phyloP scores from a whole-genome alignment of 495 filamentous ascomycete genomes.

The Trichocladium uniseriatum region DNA sequence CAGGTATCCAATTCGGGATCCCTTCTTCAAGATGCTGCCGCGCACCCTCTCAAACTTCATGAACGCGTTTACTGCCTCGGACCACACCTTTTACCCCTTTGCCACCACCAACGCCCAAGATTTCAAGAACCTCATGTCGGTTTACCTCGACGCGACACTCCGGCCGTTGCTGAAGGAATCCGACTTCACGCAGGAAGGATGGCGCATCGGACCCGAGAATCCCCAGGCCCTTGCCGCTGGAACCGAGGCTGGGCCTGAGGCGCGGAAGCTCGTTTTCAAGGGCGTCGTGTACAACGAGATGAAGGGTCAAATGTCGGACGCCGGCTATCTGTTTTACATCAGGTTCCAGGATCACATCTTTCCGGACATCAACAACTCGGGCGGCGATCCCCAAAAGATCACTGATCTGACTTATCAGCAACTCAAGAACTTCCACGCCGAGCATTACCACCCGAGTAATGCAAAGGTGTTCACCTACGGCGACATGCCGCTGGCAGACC shows the following conservation, averaged over 20 bases:
- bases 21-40: slow-evolving; percentile 99
- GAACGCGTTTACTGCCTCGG: slow-evolving; percentile 94
- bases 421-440: slow-evolving; percentile 72
- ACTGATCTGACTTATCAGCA: slow-evolving; percentile 87
- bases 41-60: slow-evolving; percentile 97
- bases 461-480: slow-evolving; percentile 93
- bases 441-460: slow-evolving; percentile 95
- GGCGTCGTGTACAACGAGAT: slow-evolving; percentile 99
- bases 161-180: slow-evolving; percentile 76
- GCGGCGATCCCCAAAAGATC: slow-evolving; percentile 91
- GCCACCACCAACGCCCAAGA: slow-evolving; percentile 95
- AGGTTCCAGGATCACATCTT: slow-evolving; percentile 90
- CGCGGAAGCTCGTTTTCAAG: slow-evolving; percentile 77
- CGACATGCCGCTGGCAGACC: slow-evolving; percentile 74
- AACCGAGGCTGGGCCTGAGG: slow-evolving; percentile 31
- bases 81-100: slow-evolving; percentile 97
- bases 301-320: slow-evolving; percentile 98
- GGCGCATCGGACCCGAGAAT: slow-evolving; percentile 90
- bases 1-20: slow-evolving; percentile 91
- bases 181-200: slow-evolving; percentile 96
- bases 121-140: slow-evolving; percentile 89
- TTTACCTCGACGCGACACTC: slow-evolving; percentile 91
- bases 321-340: slow-evolving; percentile 91
- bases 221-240: slow-evolving; percentile 45
- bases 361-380: slow-evolving; percentile 88